phyloP scores from a whole-genome alignment of 768 basidiomycete genomes.

The Podaxis sp. region DNA sequence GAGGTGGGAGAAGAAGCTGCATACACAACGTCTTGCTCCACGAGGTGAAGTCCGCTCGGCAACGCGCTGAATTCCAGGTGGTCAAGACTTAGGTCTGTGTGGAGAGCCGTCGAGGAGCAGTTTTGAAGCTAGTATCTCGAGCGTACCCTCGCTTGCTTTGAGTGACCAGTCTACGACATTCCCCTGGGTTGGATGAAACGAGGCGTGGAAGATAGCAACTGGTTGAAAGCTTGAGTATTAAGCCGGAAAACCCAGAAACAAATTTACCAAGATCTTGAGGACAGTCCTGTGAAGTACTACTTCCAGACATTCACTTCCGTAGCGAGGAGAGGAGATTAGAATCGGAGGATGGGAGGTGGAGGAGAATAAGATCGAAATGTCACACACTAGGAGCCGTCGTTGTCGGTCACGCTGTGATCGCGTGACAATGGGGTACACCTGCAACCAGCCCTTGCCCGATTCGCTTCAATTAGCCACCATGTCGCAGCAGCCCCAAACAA shows the following conservation, averaged over 20 bases:
- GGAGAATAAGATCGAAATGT: conserved; percentile 12
- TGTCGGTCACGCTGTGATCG: conserved; percentile 4
- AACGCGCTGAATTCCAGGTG: conserved; percentile 79
- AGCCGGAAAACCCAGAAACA: background rate
- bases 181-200: conserved; percentile 82
- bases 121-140: background rate
- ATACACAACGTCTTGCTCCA: conserved; percentile 80
- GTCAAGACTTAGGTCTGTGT: conserved; percentile 61
- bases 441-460: conserved; percentile 14
- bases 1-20: conserved; percentile 24
- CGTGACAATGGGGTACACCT: conserved; percentile 7
- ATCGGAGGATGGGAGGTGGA: conserved; percentile 10
- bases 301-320: conserved; percentile 12
- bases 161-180: conserved; percentile 80
- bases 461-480: conserved; percentile 20
- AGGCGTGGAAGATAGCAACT: conserved; percentile 85
- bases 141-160: conserved; percentile 66
- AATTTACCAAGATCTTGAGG: conserved; percentile 16
- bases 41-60: conserved; percentile 78
- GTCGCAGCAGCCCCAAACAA: conserved; percentile 50
- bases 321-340: conserved; percentile 13
- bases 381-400: background rate
- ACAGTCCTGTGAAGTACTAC: background rate
- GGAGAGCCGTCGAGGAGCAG: background rate
- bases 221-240: conserved; percentile 6